Percentiles rank a stretch among this genome's conserved stretches.
phyloP scores from a whole-genome alignment of 2,329 filamentous ascomycete genomes.

The Raffaelea ambrosiae region DNA sequence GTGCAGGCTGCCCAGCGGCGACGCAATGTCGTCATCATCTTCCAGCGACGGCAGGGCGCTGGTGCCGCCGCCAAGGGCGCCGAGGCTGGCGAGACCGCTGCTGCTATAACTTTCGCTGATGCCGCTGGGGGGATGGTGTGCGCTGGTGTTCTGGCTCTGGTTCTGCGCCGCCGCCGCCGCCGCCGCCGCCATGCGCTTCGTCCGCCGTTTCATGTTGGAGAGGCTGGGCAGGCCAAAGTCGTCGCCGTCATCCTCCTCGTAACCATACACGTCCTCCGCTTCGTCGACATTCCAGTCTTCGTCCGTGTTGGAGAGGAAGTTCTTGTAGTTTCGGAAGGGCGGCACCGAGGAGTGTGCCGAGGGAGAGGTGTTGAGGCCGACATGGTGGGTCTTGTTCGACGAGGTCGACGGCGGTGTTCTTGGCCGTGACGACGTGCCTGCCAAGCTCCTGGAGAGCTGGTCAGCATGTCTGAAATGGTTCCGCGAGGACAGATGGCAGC shows the following conservation, averaged over 20 bases:
- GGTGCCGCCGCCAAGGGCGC: constrained; percentile 2
- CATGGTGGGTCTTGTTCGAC: constrained; percentile 42
- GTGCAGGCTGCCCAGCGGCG: constrained; percentile 27
- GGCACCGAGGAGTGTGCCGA: constrained; percentile 49
- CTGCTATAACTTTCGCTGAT: background rate
- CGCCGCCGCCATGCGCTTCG: constrained; percentile 41
- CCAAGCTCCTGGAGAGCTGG: constrained; percentile 42
- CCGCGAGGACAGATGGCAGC: background rate
- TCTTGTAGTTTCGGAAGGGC: constrained; percentile 67
- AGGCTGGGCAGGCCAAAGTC: constrained; percentile 93
- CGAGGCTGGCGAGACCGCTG: constrained; percentile 15
- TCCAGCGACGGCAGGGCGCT: constrained; percentile 4
- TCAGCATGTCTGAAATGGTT: constrained; percentile 15
- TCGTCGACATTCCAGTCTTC: constrained; percentile 74
- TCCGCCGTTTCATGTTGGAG: constrained; percentile 78
- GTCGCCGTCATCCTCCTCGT: constrained; percentile 75
- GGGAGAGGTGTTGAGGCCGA: constrained; percentile 37
- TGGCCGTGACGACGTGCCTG: constrained; percentile 55
- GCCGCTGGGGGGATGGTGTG: background rate
- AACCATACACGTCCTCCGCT: constrained; percentile 64
- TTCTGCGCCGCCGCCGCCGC: background rate
- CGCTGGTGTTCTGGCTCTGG: background rate
- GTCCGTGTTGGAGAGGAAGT: constrained; percentile 72
- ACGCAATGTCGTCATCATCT: constrained; percentile 15
- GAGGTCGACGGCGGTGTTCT: constrained; percentile 65